phyloP scores from a whole-genome alignment of 1,284 basidiomycete genomes.

The Peniophora sp. region DNA sequence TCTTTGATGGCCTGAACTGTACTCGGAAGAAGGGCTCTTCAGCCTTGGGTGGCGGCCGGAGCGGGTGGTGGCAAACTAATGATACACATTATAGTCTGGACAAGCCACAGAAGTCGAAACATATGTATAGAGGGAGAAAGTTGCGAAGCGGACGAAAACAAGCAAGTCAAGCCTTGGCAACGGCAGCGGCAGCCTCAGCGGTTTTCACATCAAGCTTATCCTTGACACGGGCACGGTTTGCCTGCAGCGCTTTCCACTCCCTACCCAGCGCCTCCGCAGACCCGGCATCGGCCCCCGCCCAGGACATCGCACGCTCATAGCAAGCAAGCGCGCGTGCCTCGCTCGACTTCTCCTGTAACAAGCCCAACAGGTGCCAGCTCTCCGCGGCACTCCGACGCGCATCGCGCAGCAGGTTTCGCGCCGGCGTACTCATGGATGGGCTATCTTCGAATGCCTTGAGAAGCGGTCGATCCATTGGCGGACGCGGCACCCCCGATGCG shows the following conservation, averaged over 20 bases:
- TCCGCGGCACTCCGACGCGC: conserved; percentile 62
- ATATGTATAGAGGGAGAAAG: too few relatives aligned
- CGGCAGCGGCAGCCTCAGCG: background rate
- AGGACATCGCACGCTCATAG: conserved; percentile 53
- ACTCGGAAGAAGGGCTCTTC: too few relatives aligned
- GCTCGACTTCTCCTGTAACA: conserved; percentile 34
- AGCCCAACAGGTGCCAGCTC: conserved; percentile 55
- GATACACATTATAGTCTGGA: too few relatives aligned
- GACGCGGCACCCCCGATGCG: conserved; percentile 32
- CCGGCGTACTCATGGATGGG: conserved; percentile 43
- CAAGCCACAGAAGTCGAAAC: too few relatives aligned
- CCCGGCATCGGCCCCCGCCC: conserved; percentile 48
- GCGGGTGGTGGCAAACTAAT: too few relatives aligned
- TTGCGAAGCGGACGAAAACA: too few relatives aligned
- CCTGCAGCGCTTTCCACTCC: conserved; percentile 50
- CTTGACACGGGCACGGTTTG: conserved; percentile 37
- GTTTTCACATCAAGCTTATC: conserved; percentile 9
- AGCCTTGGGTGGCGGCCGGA: too few relatives aligned
- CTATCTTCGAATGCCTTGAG: conserved; percentile 37
- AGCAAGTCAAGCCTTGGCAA: too few relatives aligned
- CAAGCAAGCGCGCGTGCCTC: conserved; percentile 36
- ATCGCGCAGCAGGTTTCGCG: conserved; percentile 56
- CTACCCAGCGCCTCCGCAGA: conserved; percentile 44
- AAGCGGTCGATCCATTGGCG: conserved; percentile 35
- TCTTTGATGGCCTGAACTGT: too few relatives aligned